Percentiles rank a stretch among this genome's conserved stretches.
phyloP scores from a whole-genome alignment of 306 rosid genomes.

The Begonia peltatifolia region DNA sequence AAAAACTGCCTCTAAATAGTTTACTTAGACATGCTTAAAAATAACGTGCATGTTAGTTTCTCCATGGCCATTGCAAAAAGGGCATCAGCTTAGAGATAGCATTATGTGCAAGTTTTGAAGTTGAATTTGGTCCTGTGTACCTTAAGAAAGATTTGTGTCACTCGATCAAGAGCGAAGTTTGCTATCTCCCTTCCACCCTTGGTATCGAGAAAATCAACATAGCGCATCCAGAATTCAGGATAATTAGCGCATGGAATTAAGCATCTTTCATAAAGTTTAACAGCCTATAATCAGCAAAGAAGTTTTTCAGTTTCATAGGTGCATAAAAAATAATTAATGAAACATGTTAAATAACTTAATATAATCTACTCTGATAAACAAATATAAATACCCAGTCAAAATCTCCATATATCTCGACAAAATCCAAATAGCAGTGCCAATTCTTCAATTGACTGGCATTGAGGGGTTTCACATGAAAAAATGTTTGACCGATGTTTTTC shows the following conservation, averaged over 20 bases:
- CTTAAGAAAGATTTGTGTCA: slow-evolving; percentile 59
- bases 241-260: slow-evolving; percentile 83
- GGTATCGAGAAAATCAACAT: slow-evolving; percentile 67
- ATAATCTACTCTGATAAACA: too few species aligned
- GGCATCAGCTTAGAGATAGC: too few species aligned
- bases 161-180: slow-evolving; percentile 67
- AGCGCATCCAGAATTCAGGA: slow-evolving; percentile 95
- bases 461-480: slow-evolving; percentile 64
- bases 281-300: slow-evolving; percentile 37
- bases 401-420: slow-evolving; percentile 68
- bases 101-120: too few species aligned
- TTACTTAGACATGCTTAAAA: too few species aligned
- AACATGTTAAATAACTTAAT: slow-evolving; percentile 7
- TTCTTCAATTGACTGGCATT: slow-evolving; percentile 55
- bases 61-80: too few species aligned
- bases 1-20: too few species aligned
- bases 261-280: slow-evolving; percentile 83
- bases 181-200: slow-evolving; percentile 96
- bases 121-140: slow-evolving; percentile 17
- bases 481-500: slow-evolving; percentile 45
- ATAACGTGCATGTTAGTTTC: too few species aligned
- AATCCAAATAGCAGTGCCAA: slow-evolving; percentile 87
- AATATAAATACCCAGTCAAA: slow-evolving; percentile 63
- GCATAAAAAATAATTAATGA: slow-evolving; percentile 9
- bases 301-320: slow-evolving; percentile 5